Evolutionary conservation across 306 rosid genomes (phyloP), one percentile per base, ranked within the genome.

Genomic region (Oxytropis ochrocephala): DNA sequence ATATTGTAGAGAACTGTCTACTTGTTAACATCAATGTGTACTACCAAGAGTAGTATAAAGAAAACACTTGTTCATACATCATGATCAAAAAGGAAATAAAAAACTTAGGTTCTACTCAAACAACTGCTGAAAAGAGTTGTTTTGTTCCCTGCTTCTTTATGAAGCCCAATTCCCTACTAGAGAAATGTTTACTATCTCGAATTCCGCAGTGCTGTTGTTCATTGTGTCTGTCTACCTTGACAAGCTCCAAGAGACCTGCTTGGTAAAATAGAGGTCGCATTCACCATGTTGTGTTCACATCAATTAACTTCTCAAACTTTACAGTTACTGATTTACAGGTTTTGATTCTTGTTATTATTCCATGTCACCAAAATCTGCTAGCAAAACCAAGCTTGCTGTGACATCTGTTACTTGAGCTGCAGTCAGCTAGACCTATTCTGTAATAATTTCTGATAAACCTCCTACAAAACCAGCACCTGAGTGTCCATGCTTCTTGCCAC

Each of bases 361-460:
- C 55, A 18, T 73, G 59, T 50, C 67, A 61, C 5, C 33, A 54
- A 64, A 80, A 30, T 71, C 16, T 66, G 17, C 58, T 77, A 18
- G 19, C 76, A 47, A 30, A 66, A 39, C 12, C 30, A 74, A 39
- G 77, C 54, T 55, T 60, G 69, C 47, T 48, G 79, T 62, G n/a
- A n/a, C n/a, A n/a, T n/a, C n/a, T n/a, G n/a, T n/a, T n/a, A n/a
- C n/a, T n/a, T n/a, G n/a, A n/a, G n/a, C n/a, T n/a, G n/a, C n/a
- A n/a, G 19, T 53, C 69, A 21, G 80, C 75, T 29, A 29, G 39
- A 55, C 36, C 74, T 88, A 82, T 56, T 94, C 99, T 8, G 75
- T 83, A 8, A 82, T 27, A 1, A 94, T 84, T 75, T 89, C 95
- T 27, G 96, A 67, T 55, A 85, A 74, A 48, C 90, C 81, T n/a